Percentiles rank a stretch among this genome's conserved stretches.
Evolutionary conservation across 352 stramenopile genomes (phyloP).

Genomic region (Phytophthora tentaculata): DNA sequence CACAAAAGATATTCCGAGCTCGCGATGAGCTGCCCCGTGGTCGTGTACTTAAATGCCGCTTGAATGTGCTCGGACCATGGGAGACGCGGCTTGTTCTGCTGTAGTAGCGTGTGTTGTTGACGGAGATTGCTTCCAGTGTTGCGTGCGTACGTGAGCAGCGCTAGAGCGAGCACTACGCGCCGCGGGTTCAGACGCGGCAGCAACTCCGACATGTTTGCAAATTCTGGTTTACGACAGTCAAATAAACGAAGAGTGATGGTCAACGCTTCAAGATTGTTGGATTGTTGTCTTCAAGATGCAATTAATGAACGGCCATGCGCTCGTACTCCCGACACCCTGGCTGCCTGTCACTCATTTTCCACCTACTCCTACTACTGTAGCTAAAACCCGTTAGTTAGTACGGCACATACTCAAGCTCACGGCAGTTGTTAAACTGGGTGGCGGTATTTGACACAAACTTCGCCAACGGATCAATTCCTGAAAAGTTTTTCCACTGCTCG

Average conservation of each 20-base stretch:
- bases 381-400: conserved; percentile 41
- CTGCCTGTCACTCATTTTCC: conserved; percentile 8
- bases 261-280: neutral
- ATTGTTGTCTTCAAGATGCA: neutral
- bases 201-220: conserved; percentile 17
- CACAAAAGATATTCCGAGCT: conserved; percentile 61
- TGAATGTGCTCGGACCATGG: conserved; percentile 15
- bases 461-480: conserved; percentile 74
- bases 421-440: conserved; percentile 80
- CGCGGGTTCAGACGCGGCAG: conserved; percentile 7
- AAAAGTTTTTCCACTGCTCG: conserved; percentile 83
- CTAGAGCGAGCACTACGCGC: conserved; percentile 22
- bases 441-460: conserved; percentile 55
- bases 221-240: conserved; percentile 21
- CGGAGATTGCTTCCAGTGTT: conserved; percentile 24
- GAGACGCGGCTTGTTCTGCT: conserved; percentile 27
- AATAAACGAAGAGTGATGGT: conserved; percentile 12
- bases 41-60: conserved; percentile 53
- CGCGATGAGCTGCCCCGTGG: conserved; percentile 55
- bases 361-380: conserved; percentile 1
- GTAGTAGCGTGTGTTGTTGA: conserved; percentile 35
- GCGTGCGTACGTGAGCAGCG: conserved; percentile 31
- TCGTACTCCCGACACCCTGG: conserved; percentile 15
- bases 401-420: conserved; percentile 69
- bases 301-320: conserved; percentile 19